Evolutionary conservation across 2,329 filamentous ascomycete genomes (phyloP).

Genomic region (Colletotrichum higginsianum): DNA sequence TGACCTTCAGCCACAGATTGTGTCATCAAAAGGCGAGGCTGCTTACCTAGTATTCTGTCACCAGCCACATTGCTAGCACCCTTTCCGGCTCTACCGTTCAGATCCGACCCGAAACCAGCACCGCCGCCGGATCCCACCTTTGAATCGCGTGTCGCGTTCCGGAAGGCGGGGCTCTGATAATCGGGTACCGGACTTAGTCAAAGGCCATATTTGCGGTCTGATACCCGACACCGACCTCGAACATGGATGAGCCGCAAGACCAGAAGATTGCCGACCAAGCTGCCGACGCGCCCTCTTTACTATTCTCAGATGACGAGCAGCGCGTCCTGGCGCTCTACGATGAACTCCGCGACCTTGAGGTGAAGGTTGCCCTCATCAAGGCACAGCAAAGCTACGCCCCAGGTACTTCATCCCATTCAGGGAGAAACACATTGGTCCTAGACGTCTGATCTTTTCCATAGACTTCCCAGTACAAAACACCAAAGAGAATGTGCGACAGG

Average conservation of each 20-base stretch:
- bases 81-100: not conserved
- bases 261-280: slow-evolving; percentile 42
- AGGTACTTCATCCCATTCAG: slow-evolving; percentile 48
- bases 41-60: not conserved
- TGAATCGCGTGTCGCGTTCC: slow-evolving; percentile 29
- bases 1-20: slow-evolving; percentile 20
- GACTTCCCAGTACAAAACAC: slow-evolving; percentile 16
- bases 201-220: not conserved
- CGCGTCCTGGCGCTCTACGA: slow-evolving; percentile 80
- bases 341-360: slow-evolving; percentile 77
- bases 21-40: not conserved
- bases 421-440: too few relatives aligned
- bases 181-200: slow-evolving; percentile 12
- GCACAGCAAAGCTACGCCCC: slow-evolving; percentile 59
- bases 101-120: slow-evolving; percentile 21
- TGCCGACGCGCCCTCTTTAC: slow-evolving; percentile 59
- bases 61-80: slow-evolving; percentile 16
- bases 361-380: slow-evolving; percentile 79
- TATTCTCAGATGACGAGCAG: slow-evolving; percentile 77
- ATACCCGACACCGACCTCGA: slow-evolving; percentile 20
- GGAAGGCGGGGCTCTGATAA: slow-evolving; percentile 25
- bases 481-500: slow-evolving; percentile 59
- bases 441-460: slow-evolving; percentile 6
- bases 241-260: slow-evolving; percentile 47
- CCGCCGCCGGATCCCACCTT: slow-evolving; percentile 12